Base-by-base conservation (phyloP, 1,139 yeast genomes). In the Taphrina deformans region DNA sequence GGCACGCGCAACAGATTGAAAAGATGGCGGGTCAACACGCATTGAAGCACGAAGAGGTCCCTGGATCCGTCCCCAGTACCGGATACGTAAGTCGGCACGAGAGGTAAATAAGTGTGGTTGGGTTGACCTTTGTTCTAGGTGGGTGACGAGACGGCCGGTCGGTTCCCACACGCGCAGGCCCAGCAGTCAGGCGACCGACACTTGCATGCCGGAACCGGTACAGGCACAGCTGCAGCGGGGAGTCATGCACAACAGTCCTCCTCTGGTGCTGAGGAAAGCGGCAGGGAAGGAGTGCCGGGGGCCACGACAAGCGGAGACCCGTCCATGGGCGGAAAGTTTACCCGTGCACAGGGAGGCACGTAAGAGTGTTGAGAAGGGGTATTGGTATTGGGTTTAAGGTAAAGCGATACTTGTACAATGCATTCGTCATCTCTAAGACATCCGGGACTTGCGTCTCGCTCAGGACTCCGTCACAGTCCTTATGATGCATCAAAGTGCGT, bases 261-360 rank as follows among this genome's bases (percentile, higher is more conserved):
- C 33, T 6, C 33, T 10, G 33, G 33, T 6, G 10, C 33, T 6
- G 10, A 29, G 9, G 33, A 10, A 6, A 31, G 44, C 9, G 56
- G 56, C 7, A 33, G 56, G 5, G 56, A 51, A 51, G 56, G 56
- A 5, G 56, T 51, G 27, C 56, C 56, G n/a, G 56, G 56, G 4
- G 18, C 56, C 12, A 31, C 29, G n/a, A n/a, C 41, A 14, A 5
- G 21, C 3, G 56, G 56, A 24, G 56, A 51, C 27, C 56, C 56
- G 4, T 31, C 56, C 27, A 51, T 51, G 56, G 56, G 56, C 26
- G 56, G 56, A 18, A 51, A 51, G 23, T 33, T n/a, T 27, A 51
- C 56, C 12, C 56, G 56, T 14, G 56, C 56, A 29, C 38, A 48
- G n/a, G 53, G 53, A 24, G 23, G 9, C 35, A 48, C 24, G n/a